A percentile compares a stretch with the other conserved stretches of the same genome.
phyloP scores from a whole-genome alignment of 108 stramenopile species.

The Stephanodiscus minutulus region DNA sequence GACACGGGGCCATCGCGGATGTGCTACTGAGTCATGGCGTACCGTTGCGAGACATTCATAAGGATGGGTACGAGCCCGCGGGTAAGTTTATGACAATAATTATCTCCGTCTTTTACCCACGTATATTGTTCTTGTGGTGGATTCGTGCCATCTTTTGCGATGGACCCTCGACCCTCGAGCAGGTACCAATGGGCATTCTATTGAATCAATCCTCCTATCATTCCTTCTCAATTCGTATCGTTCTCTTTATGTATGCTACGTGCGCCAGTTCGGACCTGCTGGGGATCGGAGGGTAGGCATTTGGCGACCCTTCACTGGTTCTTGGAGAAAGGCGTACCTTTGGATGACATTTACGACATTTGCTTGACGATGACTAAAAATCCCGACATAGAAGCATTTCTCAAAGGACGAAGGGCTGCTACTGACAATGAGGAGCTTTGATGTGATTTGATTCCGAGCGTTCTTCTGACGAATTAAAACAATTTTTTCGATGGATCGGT shows the following conservation, averaged over 20 bases:
- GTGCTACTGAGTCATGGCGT: slow-evolving; percentile 37
- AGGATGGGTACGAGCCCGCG: slow-evolving; percentile 39
- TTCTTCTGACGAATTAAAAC: neutral
- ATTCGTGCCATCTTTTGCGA: neutral
- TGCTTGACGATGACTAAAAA: slow-evolving; percentile 36
- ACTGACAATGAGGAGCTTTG: neutral
- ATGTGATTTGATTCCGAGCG: neutral
- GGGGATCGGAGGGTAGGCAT: slow-evolving; percentile 47
- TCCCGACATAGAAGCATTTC: slow-evolving; percentile 11
- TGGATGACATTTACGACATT: slow-evolving; percentile 41
- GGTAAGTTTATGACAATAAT: slow-evolving; percentile 7
- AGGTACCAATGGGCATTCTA: too few species aligned
- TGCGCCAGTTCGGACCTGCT: slow-evolving; percentile 40
- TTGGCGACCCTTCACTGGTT: slow-evolving; percentile 40
- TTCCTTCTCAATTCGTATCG: neutral
- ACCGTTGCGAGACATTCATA: slow-evolving; percentile 29
- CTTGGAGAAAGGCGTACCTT: slow-evolving; percentile 43
- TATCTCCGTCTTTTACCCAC: neutral
- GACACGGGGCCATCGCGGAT: slow-evolving; percentile 27
- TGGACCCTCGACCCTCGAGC: too few species aligned
- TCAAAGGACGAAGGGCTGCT: slow-evolving; percentile 2
- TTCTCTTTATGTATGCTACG: neutral
- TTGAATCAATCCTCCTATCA: too few species aligned
- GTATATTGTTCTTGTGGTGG: neutral
- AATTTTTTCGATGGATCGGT: too few species aligned